Conservation (phyloP, 805 yeast genomes). For the Scheffersomyces stipitis region DNA sequence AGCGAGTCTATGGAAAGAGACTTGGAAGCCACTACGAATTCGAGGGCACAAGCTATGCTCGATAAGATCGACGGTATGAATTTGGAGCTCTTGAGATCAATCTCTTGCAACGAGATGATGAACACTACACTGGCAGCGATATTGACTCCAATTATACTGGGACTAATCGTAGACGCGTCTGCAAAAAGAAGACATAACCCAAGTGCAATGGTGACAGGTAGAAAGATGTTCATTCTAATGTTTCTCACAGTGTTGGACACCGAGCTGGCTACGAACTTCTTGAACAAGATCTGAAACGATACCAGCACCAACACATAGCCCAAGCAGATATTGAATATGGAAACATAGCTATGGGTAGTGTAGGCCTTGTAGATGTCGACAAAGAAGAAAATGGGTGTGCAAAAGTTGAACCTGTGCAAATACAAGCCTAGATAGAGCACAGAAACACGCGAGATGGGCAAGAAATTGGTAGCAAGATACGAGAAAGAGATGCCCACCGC, state of each 20-base stretch:
- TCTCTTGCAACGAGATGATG: constrained; percentile 24
- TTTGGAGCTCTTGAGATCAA: constrained; percentile 14
- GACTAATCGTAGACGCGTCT: constrained; percentile 8
- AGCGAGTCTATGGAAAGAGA: constrained; percentile 6
- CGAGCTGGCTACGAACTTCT: constrained; percentile 7
- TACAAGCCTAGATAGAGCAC: constrained; percentile 30
- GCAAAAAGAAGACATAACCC: background rate
- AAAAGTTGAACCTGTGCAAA: constrained; percentile 28
- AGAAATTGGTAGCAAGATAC: constrained; percentile 19
- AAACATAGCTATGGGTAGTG: constrained; percentile 6
- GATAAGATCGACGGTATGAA: constrained; percentile 18
- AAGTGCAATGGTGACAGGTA: constrained; percentile 4
- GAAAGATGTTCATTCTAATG: constrained; percentile 3
- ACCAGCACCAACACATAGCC: constrained; percentile 20
- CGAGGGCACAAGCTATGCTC: constrained; percentile 15
- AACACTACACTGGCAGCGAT: constrained; percentile 23
- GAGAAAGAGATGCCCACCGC: constrained; percentile 19
- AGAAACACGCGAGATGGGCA: constrained; percentile 25
- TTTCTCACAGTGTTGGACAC: constrained; percentile 5
- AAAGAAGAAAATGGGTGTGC: constrained; percentile 26
- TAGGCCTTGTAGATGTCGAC: constrained; percentile 21
- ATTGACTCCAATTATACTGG: constrained; percentile 23
- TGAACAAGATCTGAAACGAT: constrained; percentile 12
- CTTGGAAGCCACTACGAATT: constrained; percentile 18
- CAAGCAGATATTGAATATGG: constrained; percentile 6